A percentile compares a stretch with the other conserved stretches of the same genome.
These are phyloP conservation scores for Malania oleifera DNA, from an alignment of 164 flowering plant genomes.

Conservation along the genomic window DNA sequence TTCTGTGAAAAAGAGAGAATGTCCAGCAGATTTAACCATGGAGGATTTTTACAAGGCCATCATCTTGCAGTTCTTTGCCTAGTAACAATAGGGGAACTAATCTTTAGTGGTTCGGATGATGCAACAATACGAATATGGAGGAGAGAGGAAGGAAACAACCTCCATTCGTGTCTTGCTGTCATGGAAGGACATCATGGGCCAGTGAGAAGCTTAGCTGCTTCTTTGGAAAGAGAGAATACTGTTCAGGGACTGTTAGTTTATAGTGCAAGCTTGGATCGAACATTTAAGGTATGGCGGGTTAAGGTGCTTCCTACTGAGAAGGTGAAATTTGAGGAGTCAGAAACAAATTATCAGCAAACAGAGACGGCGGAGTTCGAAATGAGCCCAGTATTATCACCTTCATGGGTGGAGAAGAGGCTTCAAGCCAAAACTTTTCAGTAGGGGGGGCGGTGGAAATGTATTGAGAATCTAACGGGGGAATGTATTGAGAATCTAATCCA, in stretches of 20 bases:
- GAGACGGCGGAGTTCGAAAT: background rate
- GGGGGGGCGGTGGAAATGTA: background rate
- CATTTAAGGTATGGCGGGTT: constrained; percentile 35
- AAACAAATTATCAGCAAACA: no score
- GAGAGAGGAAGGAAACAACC: constrained; percentile 27
- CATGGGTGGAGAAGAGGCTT: no score
- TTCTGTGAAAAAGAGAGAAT: constrained; percentile 39
- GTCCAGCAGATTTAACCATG: constrained; percentile 26
- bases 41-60: constrained; percentile 36
- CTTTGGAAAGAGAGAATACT: constrained; percentile 20
- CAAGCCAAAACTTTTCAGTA: no score
- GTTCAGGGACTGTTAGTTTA: constrained; percentile 26
- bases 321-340: no score
- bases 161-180: constrained; percentile 30
- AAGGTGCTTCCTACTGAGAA: constrained; percentile 18
- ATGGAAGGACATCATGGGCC: constrained; percentile 38
- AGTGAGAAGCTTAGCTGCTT: constrained; percentile 33
- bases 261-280: constrained; percentile 31
- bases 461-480: no score
- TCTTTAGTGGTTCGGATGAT: constrained; percentile 42
- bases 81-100: constrained; percentile 17
- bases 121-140: constrained; percentile 39
- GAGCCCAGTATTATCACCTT: background rate
- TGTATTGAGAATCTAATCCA: no score
- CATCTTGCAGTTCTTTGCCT: constrained; percentile 28